A percentile compares a stretch with the other conserved stretches of the same genome.
phyloP scores from a whole-genome alignment of 2,329 filamentous ascomycete species.

The Tolypocladium ovalisporum region DNA sequence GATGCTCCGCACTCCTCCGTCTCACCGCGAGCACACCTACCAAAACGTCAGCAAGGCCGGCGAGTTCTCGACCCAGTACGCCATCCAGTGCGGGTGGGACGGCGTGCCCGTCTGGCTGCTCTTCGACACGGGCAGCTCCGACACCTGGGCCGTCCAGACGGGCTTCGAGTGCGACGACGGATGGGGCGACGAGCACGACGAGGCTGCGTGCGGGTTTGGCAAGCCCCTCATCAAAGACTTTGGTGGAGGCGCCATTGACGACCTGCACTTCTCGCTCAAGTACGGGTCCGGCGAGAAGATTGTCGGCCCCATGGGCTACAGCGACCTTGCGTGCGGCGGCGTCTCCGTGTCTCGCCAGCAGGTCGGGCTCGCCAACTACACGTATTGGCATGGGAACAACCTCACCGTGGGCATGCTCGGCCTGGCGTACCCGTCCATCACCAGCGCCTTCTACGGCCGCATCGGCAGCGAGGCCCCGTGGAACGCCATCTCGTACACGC shows the following conservation, averaged over 20 bases:
- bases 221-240: conserved; percentile 26
- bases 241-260: conserved; percentile 23
- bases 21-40: conserved; percentile 11
- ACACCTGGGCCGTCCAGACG: conserved; percentile 35
- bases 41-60: conserved; percentile 28
- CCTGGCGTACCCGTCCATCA: conserved; percentile 38
- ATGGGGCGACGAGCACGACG: conserved; percentile 17
- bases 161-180: conserved; percentile 31
- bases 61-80: conserved; percentile 29
- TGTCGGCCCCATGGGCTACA: conserved; percentile 33
- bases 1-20: conserved; percentile 7
- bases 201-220: conserved; percentile 29
- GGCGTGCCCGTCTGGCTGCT: conserved; percentile 27
- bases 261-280: conserved; percentile 33
- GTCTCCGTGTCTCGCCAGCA: conserved; percentile 33
- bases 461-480: conserved; percentile 24
- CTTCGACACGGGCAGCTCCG: conserved; percentile 40
- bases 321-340: conserved; percentile 34
- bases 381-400: conserved; percentile 41
- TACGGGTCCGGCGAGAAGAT: conserved; percentile 39
- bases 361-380: conserved; percentile 36
- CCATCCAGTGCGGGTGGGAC: conserved; percentile 29
- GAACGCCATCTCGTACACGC: conserved; percentile 31
- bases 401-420: conserved; percentile 39
- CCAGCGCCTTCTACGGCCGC: conserved; percentile 33